phyloP scores from a whole-genome alignment of 768 basidiomycete species.

The Lentinus tigrinus region DNA sequence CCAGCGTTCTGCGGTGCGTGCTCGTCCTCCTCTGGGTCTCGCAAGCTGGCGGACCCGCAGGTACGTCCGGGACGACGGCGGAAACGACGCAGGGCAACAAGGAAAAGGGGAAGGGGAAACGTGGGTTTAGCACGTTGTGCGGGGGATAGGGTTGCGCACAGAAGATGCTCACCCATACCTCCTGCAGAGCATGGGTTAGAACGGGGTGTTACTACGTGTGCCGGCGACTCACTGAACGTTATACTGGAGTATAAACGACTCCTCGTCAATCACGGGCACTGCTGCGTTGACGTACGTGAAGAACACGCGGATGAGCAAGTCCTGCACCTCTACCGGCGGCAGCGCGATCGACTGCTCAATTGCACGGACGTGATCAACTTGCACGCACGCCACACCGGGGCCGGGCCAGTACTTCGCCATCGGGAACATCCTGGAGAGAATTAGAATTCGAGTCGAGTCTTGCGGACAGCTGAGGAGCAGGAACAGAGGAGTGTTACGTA shows the following conservation, averaged over 20 bases:
- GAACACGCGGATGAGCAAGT: slow-evolving; percentile 69
- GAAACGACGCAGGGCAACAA: too few relatives aligned
- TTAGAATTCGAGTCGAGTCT: too few relatives aligned
- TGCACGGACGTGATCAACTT: background rate
- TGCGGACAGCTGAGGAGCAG: background rate
- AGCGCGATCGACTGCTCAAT: slow-evolving; percentile 40
- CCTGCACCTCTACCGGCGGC: slow-evolving; percentile 66
- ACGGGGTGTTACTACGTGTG: background rate
- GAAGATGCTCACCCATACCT: background rate
- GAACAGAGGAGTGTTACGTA: background rate
- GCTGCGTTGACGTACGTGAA: slow-evolving; percentile 82
- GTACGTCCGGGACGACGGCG: background rate
- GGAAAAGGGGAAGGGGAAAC: too few relatives aligned
- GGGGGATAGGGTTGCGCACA: too few relatives aligned
- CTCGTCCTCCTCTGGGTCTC: background rate
- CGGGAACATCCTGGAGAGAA: slow-evolving; percentile 45
- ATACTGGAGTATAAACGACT: slow-evolving; percentile 63
- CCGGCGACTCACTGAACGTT: slow-evolving; percentile 14
- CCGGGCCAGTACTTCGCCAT: slow-evolving; percentile 75
- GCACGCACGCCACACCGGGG: slow-evolving; percentile 38
- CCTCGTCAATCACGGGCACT: slow-evolving; percentile 75
- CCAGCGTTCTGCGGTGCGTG: background rate
- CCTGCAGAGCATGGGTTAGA: background rate
- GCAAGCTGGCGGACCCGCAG: background rate
- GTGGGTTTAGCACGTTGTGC: too few relatives aligned